Percentiles rank a stretch among this genome's conserved stretches.
phyloP scores from a whole-genome alignment of 345 rosid species.

The Aurinia saxatilis region DNA sequence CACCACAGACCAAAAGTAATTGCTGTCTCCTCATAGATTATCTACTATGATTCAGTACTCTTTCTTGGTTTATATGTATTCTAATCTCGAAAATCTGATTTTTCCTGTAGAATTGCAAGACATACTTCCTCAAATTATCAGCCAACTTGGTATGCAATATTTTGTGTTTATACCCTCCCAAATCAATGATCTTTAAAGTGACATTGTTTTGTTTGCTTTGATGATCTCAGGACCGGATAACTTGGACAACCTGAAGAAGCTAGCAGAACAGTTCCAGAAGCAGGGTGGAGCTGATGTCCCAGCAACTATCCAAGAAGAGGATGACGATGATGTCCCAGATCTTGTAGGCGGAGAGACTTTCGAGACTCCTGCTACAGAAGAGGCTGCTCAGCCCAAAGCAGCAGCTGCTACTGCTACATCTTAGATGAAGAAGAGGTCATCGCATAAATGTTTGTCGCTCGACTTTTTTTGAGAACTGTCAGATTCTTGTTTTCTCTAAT shows the following conservation, averaged over 20 bases:
- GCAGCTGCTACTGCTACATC: constrained; percentile 17
- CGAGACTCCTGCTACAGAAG: constrained; percentile 75
- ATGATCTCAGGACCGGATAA: constrained; percentile 65
- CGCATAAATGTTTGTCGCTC: constrained; percentile 17
- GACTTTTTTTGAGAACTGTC: constrained; percentile 18
- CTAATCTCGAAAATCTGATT: neutral
- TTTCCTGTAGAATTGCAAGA: constrained; percentile 67
- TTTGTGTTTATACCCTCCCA: neutral
- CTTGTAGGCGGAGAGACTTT: constrained; percentile 83
- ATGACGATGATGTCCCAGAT: constrained; percentile 74
- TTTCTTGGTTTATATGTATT: neutral
- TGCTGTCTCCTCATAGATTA: neutral
- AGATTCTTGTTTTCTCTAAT: constrained; percentile 28
- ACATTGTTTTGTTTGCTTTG: neutral
- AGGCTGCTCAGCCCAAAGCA: constrained; percentile 36
- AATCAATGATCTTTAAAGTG: neutral
- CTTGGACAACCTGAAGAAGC: constrained; percentile 84
- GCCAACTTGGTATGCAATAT: constrained; percentile 63
- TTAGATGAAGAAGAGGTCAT: constrained; percentile 16
- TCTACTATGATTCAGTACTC: neutral
- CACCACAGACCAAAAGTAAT: constrained; percentile 90
- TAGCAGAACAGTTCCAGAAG: constrained; percentile 95
- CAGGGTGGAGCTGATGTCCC: constrained; percentile 43
- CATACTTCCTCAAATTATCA: constrained; percentile 81
- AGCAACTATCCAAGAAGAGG: constrained; percentile 45